Percentiles rank a stretch among this genome's conserved stretches.
phyloP scores from a whole-genome alignment of 2,329 filamentous ascomycete species.

The Alternaria metachromatica region DNA sequence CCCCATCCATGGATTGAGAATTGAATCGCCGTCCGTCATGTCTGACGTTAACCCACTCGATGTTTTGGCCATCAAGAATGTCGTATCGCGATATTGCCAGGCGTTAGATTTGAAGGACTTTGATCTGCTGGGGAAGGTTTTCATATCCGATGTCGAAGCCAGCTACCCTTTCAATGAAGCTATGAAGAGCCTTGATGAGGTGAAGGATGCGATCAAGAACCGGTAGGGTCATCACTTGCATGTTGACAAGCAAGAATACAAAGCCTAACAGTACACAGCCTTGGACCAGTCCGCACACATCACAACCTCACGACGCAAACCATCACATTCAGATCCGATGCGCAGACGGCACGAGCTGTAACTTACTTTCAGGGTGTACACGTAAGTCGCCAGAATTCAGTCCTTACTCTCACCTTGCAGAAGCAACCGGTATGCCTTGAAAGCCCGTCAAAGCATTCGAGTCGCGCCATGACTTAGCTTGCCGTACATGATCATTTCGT shows the following conservation, averaged over 20 bases:
- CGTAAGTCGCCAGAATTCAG: neutral
- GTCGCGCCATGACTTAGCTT: neutral
- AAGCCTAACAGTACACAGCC: constrained; percentile 28
- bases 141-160: constrained; percentile 49
- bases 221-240: constrained; percentile 30
- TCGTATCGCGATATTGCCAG: constrained; percentile 52
- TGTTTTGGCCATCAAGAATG: constrained; percentile 51
- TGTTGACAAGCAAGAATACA: neutral
- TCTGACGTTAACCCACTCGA: constrained; percentile 32
- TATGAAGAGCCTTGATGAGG: constrained; percentile 43
- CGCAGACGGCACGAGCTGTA: constrained; percentile 42
- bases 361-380: constrained; percentile 54
- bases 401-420: neutral
- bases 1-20: neutral
- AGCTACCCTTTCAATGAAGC: constrained; percentile 49
- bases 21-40: constrained; percentile 9
- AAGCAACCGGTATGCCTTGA: neutral
- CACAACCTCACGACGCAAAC: constrained; percentile 54
- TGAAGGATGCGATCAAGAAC: constrained; percentile 43
- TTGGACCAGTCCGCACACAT: constrained; percentile 51
- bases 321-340: constrained; percentile 40
- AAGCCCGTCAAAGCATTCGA: neutral
- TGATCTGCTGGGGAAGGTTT: constrained; percentile 48
- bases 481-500: neutral
- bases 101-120: constrained; percentile 54